Evolutionary conservation across 164 flowering plant species (phyloP).

Genomic region (Houttuynia cordata): DNA sequence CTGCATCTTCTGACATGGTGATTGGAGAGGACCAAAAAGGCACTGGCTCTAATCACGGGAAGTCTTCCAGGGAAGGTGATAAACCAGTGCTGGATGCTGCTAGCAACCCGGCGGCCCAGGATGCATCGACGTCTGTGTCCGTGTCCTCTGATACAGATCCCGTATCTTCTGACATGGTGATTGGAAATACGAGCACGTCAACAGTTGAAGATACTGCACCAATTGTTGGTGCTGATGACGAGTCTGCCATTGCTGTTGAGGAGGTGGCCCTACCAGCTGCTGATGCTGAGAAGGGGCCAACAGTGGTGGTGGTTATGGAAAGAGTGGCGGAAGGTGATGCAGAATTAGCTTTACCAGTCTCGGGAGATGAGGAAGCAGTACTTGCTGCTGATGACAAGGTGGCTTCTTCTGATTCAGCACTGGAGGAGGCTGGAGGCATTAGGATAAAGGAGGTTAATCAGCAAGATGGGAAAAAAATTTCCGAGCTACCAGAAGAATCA

Average conservation of each 20-base stretch:
- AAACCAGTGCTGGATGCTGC: conserved; percentile 30
- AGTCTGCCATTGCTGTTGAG: neutral
- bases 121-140: neutral
- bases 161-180: neutral
- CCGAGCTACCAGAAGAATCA: conserved; percentile 11
- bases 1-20: conserved; percentile 10
- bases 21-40: conserved; percentile 45
- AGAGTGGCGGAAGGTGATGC: neutral
- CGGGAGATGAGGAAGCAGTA: neutral
- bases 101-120: conserved; percentile 1
- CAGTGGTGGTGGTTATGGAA: neutral
- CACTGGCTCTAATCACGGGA: conserved; percentile 37
- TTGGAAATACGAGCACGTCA: too few species aligned
- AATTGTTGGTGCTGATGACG: neutral
- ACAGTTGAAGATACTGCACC: neutral
- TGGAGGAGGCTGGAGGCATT: neutral
- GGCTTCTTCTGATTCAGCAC: neutral
- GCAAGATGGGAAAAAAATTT: conserved; percentile 4
- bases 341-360: neutral
- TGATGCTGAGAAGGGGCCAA: neutral
- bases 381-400: neutral
- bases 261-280: neutral
- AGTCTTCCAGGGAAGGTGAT: conserved; percentile 37
- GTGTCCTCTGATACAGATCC: neutral
- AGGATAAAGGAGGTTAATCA: neutral